phyloP scores from a whole-genome alignment of 2,329 filamentous ascomycete species.

The Atkinsonella texensis region DNA sequence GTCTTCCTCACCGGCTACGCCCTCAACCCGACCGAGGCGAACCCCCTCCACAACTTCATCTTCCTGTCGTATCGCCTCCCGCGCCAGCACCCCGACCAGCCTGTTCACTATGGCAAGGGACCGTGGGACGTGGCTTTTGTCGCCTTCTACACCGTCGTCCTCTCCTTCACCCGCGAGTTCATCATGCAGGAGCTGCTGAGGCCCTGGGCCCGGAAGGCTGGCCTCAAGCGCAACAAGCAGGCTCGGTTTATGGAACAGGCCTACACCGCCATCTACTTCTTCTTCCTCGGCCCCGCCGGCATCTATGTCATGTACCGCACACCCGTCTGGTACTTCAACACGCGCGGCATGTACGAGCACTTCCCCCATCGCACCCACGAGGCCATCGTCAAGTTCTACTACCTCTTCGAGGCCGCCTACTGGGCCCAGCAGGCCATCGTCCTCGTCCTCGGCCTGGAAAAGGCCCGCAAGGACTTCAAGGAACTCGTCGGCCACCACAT shows the following conservation, averaged over 20 bases:
- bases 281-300: conserved; percentile 67
- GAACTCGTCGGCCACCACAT: conserved; percentile 88
- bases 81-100: conserved; percentile 25
- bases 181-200: conserved; percentile 84
- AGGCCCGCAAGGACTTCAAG: conserved; percentile 88
- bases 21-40: conserved; percentile 63
- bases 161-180: conserved; percentile 91
- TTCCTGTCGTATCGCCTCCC: conserved; percentile 81
- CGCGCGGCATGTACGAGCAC: conserved; percentile 73
- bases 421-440: conserved; percentile 94
- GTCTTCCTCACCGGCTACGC: conserved; percentile 57
- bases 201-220: conserved; percentile 58
- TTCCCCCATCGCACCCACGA: conserved; percentile 79
- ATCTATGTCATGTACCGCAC: conserved; percentile 84
- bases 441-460: conserved; percentile 74
- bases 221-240: conserved; percentile 69
- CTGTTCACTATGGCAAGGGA: conserved; percentile 78
- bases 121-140: conserved; percentile 77
- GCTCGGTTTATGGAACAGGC: conserved; percentile 91
- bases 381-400: conserved; percentile 84
- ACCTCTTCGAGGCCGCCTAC: conserved; percentile 86
- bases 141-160: conserved; percentile 74
- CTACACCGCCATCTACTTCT: conserved; percentile 90
- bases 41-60: conserved; percentile 69
- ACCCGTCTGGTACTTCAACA: conserved; percentile 96